Evolutionary conservation across 2,329 filamentous ascomycete genomes (phyloP).

Genomic region (Paracamarosporium sp.): DNA sequence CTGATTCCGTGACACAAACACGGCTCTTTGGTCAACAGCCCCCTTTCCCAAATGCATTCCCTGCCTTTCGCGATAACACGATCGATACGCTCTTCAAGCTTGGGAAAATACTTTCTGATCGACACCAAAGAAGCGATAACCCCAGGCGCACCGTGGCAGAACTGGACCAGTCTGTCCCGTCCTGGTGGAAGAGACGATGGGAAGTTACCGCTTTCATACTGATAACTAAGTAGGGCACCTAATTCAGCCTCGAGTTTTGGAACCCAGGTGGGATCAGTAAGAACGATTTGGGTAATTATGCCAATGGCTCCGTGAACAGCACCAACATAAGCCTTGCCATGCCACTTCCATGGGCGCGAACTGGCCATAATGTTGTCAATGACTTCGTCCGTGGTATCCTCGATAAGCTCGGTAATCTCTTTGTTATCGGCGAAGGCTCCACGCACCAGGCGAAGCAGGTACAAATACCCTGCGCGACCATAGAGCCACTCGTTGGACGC

Average conservation of each 20-base stretch:
- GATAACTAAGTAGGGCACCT: conserved; percentile 63
- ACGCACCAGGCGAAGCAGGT: conserved; percentile 69
- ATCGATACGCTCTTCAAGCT: conserved; percentile 61
- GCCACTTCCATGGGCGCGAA: conserved; percentile 68
- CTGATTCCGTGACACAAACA: conserved; percentile 71
- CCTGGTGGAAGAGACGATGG: conserved; percentile 61
- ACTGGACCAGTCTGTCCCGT: conserved; percentile 63
- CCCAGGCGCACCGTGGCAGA: conserved; percentile 72
- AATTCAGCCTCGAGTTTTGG: conserved; percentile 61
- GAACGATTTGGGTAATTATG: conserved; percentile 73
- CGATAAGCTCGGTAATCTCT: conserved; percentile 58
- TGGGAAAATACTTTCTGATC: conserved; percentile 63
- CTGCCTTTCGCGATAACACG: conserved; percentile 59
- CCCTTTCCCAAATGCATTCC: conserved; percentile 62
- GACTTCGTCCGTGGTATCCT: conserved; percentile 62
- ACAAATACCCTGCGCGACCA: conserved; percentile 72
- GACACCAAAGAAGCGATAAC: conserved; percentile 65
- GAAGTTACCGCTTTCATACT: conserved; percentile 69
- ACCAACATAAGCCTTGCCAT: conserved; percentile 68
- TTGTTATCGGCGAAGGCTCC: conserved; percentile 61
- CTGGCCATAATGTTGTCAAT: conserved; percentile 65
- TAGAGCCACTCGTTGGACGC: conserved; percentile 69
- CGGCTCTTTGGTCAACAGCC: conserved; percentile 68
- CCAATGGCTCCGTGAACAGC: conserved; percentile 73
- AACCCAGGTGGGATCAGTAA: conserved; percentile 63